Evolutionary conservation across 1,284 basidiomycete genomes (phyloP), one percentile per base, ranked within the genome.

Genomic region (Xanthoconium separans): DNA sequence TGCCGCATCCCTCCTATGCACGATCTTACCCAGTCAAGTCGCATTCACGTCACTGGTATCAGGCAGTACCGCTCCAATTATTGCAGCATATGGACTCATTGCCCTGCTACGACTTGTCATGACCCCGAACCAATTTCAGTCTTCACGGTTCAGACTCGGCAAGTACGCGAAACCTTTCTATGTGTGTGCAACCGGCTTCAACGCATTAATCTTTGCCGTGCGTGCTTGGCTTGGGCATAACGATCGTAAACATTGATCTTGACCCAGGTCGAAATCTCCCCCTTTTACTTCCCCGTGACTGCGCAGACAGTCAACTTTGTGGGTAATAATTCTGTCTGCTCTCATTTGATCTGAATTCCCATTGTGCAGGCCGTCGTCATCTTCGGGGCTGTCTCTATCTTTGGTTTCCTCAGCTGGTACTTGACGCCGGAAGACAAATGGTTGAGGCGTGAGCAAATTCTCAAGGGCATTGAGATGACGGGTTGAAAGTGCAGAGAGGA

Each of bases 21-120:
- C 31, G 31, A 33, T 33, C 31, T 13, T 33, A 10, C 31, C 8
- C 31, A 33, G 31, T 60, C 83, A 87, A 60, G 92, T 93, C 37
- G 92, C 92, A 1, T 95, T 94, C 75, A 91, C 85, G 3, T 92
- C 89, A 16, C 76, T 94, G 54, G 81, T 93, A 41, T 92, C 89
- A 9, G 92, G 91, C 10, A 88, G 88, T 18, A 89, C 78, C 10
- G 79, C 91, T 9, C 90, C 90, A 1, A 92, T 87, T 1, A 89
- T 91, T 54, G 89, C 91, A 0, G 86, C 91, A 13, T 93, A 94
- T 67, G 88, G 84, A 0, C 74, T 92, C 37, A 92, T 93, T 53
- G 80, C 86, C 2, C 64, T 89, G 9, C 76, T 91, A 36, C 80
- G 91, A 40, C 70, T 92, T 18, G 80, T 81, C 30, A 78, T 85